These are phyloP conservation scores for Boletus pseudopeckii DNA, from an alignment of 768 basidiomycete species.

Conservation along the genomic window DNA sequence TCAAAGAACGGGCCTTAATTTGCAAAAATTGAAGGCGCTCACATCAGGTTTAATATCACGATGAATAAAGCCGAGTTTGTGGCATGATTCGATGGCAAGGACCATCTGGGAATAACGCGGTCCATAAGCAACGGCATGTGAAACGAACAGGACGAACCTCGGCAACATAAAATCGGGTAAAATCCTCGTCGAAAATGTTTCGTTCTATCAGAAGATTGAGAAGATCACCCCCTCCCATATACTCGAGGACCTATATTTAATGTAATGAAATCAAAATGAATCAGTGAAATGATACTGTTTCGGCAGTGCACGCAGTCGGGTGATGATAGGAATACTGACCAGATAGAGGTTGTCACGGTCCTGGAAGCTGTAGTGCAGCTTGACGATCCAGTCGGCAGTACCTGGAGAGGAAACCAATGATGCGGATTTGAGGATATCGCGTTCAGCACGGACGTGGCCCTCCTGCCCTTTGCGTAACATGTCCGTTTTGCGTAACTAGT, in stretches of 20 bases:
- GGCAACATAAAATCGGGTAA: conserved; percentile 90
- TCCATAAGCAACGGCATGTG: conserved; percentile 20
- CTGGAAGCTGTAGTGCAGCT: conserved; percentile 90
- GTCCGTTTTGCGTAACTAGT: conserved; percentile 78
- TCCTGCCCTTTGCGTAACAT: conserved; percentile 97
- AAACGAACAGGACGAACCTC: conserved; percentile 54
- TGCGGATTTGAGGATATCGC: conserved; percentile 90
- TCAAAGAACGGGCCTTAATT: conserved; percentile 29
- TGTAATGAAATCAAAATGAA: conserved; percentile 57
- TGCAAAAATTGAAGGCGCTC: conserved; percentile 31
- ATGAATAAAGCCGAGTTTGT: conserved; percentile 95
- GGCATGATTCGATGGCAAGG: conserved; percentile 88
- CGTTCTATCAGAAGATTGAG: conserved; percentile 92
- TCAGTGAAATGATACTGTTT: conserved; percentile 34
- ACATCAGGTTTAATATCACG: conserved; percentile 96
- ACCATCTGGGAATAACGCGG: conserved; percentile 67
- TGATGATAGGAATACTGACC: conserved; percentile 51
- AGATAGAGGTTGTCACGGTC: conserved; percentile 94
- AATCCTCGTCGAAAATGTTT: conserved; percentile 87
- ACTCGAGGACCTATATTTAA: conserved; percentile 74
- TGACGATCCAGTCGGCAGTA: conserved; percentile 91
- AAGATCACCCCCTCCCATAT: conserved; percentile 95
- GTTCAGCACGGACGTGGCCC: conserved; percentile 94
- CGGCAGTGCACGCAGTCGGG: conserved; percentile 15
- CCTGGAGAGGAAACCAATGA: conserved; percentile 71